Base-by-base conservation (phyloP, 73 alveolate species). In the Diophrys appendiculata region DNA sequence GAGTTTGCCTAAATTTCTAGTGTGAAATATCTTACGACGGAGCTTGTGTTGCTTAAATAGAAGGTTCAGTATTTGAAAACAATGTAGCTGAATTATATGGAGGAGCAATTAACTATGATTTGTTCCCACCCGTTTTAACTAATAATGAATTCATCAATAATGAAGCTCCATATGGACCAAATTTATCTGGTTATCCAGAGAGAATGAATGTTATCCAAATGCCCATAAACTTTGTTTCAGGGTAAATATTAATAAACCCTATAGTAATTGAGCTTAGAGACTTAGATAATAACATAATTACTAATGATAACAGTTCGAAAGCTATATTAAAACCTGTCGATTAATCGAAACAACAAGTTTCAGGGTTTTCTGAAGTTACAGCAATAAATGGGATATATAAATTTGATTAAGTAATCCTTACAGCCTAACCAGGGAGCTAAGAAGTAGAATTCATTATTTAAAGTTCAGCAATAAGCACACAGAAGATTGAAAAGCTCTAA, bases 131-230 rank as follows among this genome's bases (percentile, higher is more conserved):
- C 22, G 56, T 14, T 1, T 1, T 64, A 1, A 0, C 24, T 0
- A 18, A 27, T 5, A 53, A 31, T 65, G 18, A 1, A 30, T 76
- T 23, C 52, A 35, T 2, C 2, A 52, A 34, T 1, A 76, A 76
- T 33, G 23, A 52, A 2, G 85, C 85, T 33, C 69, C 55, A 33
- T 76, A 76, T 27, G 85, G 85, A 55, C 54, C 76, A 25, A 33
- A 75, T 55, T 30, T 75, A 28, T 73, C 83, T 25, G 64, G 83
- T 43, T 54, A 54, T n/a, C 83, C 83, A 1, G 13, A 33, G 1
- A n/a, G 14, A 13, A 28, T 75, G 18, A 31, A 26, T 27, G 29
- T 72, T 1, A 34, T 11, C 5, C 60, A 43, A 43, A 5, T 43
- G 18, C 60, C 60, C 5, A 18, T 11, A 18, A 18, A 11, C n/a